Base-by-base conservation (phyloP, 768 basidiomycete species). In the Mycena belliarum region DNA sequence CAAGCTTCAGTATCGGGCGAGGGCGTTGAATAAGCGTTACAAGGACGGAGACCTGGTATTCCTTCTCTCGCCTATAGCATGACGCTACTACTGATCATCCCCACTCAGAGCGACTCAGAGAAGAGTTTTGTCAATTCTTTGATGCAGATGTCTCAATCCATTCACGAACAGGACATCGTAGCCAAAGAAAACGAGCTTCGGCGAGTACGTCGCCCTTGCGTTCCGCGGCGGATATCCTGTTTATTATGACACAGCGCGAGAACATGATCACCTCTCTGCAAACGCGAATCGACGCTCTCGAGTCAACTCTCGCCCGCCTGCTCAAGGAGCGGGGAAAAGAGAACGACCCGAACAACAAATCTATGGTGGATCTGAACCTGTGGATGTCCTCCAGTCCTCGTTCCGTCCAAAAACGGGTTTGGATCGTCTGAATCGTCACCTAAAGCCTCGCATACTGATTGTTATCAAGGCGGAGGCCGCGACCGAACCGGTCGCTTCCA, bases 181-280 rank as follows among this genome's bases (percentile, higher is more conserved):
- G 75, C 72, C 24, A 85, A 85, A 66, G 74, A 74, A 49, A 84
- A 86, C 61, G 83, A 86, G 52, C 74, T 87, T 26, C 79, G 78
- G 57, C 74, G 79, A 59, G 84, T 84, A 59, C 41, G 74, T 69
- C 24, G 2, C 44, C 4, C 23, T 40, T 29, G 38, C 49, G 38
- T 54, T 45, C 26, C 18, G 49, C 38, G 49, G 16, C 15, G 45
- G 32, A 43, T 61, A 35, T 50, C 41, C 51, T 9, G 37, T 52
- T 51, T 28, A 56, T 45, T 29, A 20, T 37, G 38, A 49, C 38
- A 5, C 58, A 85, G 84, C 77, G 81, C 55, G 82, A 84, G 46
- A 79, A 75, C 52, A 64, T 74, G 54, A 77, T 80, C 33, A 72
- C 70, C 52, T 70, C 75, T 49, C 70, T 81, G 21, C 76, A 80